Base-by-base conservation (phyloP, 495 filamentous ascomycete genomes). In the Gamarada debralockiae region DNA sequence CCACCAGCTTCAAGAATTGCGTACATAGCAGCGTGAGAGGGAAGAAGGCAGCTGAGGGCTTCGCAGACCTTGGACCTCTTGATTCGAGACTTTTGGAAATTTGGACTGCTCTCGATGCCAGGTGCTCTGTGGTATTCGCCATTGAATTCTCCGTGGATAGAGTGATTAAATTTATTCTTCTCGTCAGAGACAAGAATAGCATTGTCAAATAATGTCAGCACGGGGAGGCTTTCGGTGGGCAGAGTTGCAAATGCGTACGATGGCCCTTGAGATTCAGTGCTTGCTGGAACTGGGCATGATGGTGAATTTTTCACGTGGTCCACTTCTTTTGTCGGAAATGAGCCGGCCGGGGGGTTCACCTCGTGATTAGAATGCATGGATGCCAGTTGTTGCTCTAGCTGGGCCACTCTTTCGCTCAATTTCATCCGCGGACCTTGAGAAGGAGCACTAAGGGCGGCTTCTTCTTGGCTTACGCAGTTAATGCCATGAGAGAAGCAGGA, bases 181-280 rank as follows among this genome's bases (percentile, higher is more conserved):
- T 17, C 44, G 44, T n/a, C 20, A 17, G 46, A 23, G 21, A 33
- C 23, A 18, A 50, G 36, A 10, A 50, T 27, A 41, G 33, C 37
- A 50, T 50, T 50, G 22, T 40, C 48, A 17, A 50, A 50, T 27
- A 50, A 20, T 2, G 48, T 39, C 5, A 50, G 33, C 21, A 50
- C 23, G 15, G 48, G 48, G 48, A 50, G 36, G 21, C 23, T 39
- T n/a, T 40, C 15, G 14, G 27, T 17, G 3, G 31, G 14, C 2
- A 21, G 4, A 3, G 31, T 3, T 5, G 14, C 3, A 10, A 49
- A 49, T 14, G 46, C 17, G 8, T 8, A 34, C 8, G n/a, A n/a
- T 38, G 29, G 25, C 15, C 25, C 21, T 17, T n/a, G n/a, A n/a
- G n/a, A n/a, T n/a, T n/a, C n/a, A n/a, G n/a, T n/a, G n/a, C n/a